Evolutionary conservation across 2,329 filamentous ascomycete genomes (phyloP).

Genomic region (Botryotinia convoluta): DNA sequence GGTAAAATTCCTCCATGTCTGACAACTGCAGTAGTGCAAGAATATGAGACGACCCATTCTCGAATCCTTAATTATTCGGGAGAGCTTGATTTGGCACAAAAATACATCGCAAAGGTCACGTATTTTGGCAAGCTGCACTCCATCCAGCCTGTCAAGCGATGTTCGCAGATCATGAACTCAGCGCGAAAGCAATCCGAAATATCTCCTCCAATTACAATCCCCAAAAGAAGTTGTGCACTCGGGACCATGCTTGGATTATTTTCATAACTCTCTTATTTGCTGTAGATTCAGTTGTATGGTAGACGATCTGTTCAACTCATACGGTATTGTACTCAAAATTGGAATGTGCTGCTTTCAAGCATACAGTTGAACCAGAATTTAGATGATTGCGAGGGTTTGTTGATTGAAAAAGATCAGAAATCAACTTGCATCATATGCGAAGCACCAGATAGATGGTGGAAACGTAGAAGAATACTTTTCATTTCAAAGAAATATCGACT

Average conservation of each 20-base stretch:
- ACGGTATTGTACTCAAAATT: background rate
- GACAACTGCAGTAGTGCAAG: background rate
- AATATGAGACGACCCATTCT: background rate
- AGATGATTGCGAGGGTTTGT: background rate
- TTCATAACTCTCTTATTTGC: background rate
- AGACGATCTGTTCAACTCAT: background rate
- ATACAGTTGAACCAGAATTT: background rate
- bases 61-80: background rate
- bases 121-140: background rate
- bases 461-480: background rate
- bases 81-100: background rate
- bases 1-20: constrained; percentile 2
- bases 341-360: background rate
- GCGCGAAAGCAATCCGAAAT: background rate
- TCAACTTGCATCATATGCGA: background rate
- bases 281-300: background rate
- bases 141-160: background rate
- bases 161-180: background rate
- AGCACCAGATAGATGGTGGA: background rate
- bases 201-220: background rate
- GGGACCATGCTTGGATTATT: background rate
- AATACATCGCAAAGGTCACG: background rate
- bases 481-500: background rate
- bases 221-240: background rate
- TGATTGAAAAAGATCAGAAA: background rate